phyloP scores from a whole-genome alignment of 2,329 filamentous ascomycete genomes.

The Colletotrichum scovillei region DNA sequence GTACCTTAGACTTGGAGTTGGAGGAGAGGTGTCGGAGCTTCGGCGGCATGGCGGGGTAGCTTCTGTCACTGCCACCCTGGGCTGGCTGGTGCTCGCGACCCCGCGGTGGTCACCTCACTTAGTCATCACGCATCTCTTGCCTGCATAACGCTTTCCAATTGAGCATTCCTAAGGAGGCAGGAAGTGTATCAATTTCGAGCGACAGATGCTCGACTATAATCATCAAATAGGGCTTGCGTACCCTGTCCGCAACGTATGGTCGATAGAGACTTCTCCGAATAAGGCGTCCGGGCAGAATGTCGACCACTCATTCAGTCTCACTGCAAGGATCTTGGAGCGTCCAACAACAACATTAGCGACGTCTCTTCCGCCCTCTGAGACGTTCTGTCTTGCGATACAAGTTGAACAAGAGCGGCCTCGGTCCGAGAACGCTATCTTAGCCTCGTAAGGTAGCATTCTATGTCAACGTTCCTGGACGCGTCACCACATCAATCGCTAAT shows the following conservation, averaged over 20 bases:
- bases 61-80: neutral
- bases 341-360: neutral
- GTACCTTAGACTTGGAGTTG: neutral
- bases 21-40: neutral
- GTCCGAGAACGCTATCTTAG: neutral
- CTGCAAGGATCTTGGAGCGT: neutral
- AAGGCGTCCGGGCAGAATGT: neutral
- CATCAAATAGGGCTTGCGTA: no score
- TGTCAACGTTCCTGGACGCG: neutral
- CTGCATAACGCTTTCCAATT: neutral
- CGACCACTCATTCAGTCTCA: neutral
- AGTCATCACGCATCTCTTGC: neutral
- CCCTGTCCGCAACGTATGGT: neutral
- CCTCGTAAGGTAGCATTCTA: neutral
- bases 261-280: neutral
- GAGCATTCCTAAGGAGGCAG: neutral
- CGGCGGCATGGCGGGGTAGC: constrained; percentile 1
- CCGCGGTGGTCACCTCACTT: neutral
- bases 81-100: neutral
- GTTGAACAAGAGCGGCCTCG: neutral
- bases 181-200: no score
- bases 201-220: no score
- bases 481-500: constrained; percentile 1
- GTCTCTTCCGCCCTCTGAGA: neutral
- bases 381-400: neutral